Base-by-base conservation (phyloP, 169 alveolate species). In the Cryptosporidium sp. region DNA sequence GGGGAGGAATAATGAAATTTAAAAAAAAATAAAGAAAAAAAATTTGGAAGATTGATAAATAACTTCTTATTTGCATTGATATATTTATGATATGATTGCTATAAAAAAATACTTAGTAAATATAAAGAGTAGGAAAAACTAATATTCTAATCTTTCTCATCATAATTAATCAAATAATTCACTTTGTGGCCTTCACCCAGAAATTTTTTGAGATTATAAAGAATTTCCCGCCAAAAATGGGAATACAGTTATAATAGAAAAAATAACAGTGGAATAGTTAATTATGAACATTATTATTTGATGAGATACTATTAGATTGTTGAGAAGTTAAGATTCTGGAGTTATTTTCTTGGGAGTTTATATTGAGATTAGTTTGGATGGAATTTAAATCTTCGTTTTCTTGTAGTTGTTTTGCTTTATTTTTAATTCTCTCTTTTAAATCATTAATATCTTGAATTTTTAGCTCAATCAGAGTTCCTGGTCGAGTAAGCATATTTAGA, bases 401-500 rank as follows among this genome's bases (percentile, higher is more conserved):
- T 80, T 65, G 72, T 18, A 35, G 26, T 65, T 31, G 72, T 29
- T 65, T 65, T 31, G 72, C 42, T 14, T 65, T 65, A 2, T 65
- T 65, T 61, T 37, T 14, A 14, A 80, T 80, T 48, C 89, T 60
- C 42, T 80, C 75, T 37, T 80, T 80, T 70, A 80, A 62, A 21
- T 80, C 89, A 10, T 80, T 33, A 23, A 80, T 80, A 29, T 80
- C 89, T 45, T 80, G 89, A 26, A 80, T 67, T 8, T 65, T 80
- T 33, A 80, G 37, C n/a, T 80, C 89, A 21, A 80, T 80, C 10
- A 80, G 35, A 62, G 69, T 80, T 45, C 89, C 89, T 16, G 89
- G 89, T n/a, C 89, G 89, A 35, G 89, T 80, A n/a, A 80, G 45
- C 89, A 80, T 80, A 1, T 62, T 10, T n/a, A 56, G 3, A 23